Evolutionary conservation across 495 filamentous ascomycete species (phyloP).

Genomic region (Aspergillus coremiiformis): DNA sequence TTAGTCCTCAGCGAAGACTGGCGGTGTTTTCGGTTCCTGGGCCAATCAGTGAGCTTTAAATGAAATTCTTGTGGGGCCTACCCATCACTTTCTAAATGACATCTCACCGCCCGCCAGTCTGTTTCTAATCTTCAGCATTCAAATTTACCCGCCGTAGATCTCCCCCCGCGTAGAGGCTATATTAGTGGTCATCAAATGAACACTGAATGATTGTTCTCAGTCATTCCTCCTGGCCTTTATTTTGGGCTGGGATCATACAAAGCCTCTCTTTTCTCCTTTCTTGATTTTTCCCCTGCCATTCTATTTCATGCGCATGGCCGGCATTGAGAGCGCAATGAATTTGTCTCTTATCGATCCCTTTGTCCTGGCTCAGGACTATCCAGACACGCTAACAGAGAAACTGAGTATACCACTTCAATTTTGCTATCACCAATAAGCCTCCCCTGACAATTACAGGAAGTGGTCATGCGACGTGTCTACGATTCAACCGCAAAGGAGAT

Average conservation of each 20-base stretch:
- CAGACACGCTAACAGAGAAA: slow-evolving; percentile 76
- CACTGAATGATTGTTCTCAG: slow-evolving; percentile 26
- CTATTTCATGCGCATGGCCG: not conserved
- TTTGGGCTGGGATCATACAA: slow-evolving; percentile 19
- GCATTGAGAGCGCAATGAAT: slow-evolving; percentile 51
- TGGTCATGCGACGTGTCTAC: slow-evolving; percentile 61
- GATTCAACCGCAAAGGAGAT: slow-evolving; percentile 91
- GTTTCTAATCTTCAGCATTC: slow-evolving; percentile 8
- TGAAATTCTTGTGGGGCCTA: not conserved
- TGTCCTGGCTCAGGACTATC: slow-evolving; percentile 88
- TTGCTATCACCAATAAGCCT: not conserved
- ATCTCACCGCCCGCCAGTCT: slow-evolving; percentile 18
- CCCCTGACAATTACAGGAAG: slow-evolving; percentile 35
- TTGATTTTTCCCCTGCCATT: not conserved
- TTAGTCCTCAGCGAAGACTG: not conserved
- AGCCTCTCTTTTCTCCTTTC: slow-evolving; percentile 1
- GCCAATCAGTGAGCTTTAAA: not conserved
- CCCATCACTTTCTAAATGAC: slow-evolving; percentile 1
- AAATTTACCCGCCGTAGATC: slow-evolving; percentile 4
- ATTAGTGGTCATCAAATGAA: not conserved
- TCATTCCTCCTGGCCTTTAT: slow-evolving; percentile 22
- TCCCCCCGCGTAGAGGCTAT: slow-evolving; percentile 11
- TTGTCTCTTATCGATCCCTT: slow-evolving; percentile 72
- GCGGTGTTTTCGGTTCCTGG: not conserved
- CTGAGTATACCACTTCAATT: slow-evolving; percentile 51